Base-by-base conservation (phyloP, 148 eudicot species). In the Persicaria tinctoria region DNA sequence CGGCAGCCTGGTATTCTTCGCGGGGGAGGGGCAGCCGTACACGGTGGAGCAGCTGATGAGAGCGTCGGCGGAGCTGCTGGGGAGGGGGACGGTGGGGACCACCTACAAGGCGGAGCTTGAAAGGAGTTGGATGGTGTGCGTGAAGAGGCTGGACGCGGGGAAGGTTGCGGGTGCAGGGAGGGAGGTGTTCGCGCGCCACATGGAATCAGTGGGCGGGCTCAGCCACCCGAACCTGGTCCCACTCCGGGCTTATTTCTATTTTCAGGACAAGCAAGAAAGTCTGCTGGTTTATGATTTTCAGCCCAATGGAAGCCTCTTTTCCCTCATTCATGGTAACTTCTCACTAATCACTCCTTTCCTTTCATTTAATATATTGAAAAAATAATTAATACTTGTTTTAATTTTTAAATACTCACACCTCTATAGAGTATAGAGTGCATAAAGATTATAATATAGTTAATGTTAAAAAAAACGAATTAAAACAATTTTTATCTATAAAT, bases 201-300 rank as follows among this genome's bases (percentile, higher is more conserved):
- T 89, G 85, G 88, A 82, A 74, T 79, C 86, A 4, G 90, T 89
- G 10, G 88, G 90, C n/a, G 92, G 86, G 44, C 82, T 89, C 3
- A 62, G 92, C 1, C 92, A 89, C 54, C 92, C 92, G 0, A 89
- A 86, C 82, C 78, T 89, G 82, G 89, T 88, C 10, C 87, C 91
- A 2, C 59, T 88, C 4, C 78, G 89, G 74, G 86, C 87, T 77
- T 88, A 84, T 72, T 32, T 32, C 70, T 66, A 66, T 47, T 89
- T 86, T 79, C 87, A 89, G 64, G 92, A 89, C 2, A 79, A 79
- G 38, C 88, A 86, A 16, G 92, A 89, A 55, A 76, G 89, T 82
- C 81, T 89, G 20, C 71, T 89, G 68, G 87, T 86, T 13, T 89
- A 85, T 77, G 92, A 89, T 83, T 89, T 86, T 79, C 89, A 89